Evolutionary conservation across 2,329 filamentous ascomycete species (phyloP).

Genomic region (Beauveria australis): DNA sequence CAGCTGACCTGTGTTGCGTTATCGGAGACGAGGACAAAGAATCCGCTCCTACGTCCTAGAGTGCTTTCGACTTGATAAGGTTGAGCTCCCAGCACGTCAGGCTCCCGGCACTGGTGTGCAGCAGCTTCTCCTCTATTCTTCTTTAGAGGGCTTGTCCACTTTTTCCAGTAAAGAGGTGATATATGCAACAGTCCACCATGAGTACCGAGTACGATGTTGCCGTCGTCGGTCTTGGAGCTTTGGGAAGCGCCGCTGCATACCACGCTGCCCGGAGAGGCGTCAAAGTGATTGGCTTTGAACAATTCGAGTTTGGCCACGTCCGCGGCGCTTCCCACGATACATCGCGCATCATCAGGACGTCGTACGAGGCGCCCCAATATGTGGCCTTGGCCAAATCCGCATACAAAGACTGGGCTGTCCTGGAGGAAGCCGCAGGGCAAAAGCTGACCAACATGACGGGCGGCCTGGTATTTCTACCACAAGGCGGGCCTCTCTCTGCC

Average conservation of each 20-base stretch:
- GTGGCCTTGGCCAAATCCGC: slow-evolving; percentile 17
- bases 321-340: slow-evolving; percentile 20
- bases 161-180: no score
- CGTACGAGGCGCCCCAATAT: slow-evolving; percentile 17
- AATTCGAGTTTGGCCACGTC: slow-evolving; percentile 19
- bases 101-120: neutral
- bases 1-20: slow-evolving; percentile 7
- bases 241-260: slow-evolving; percentile 15
- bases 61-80: neutral
- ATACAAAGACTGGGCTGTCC: slow-evolving; percentile 18
- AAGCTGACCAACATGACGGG: slow-evolving; percentile 18
- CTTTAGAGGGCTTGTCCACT: no score
- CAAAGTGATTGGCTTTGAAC: slow-evolving; percentile 18
- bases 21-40: neutral
- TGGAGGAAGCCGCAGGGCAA: slow-evolving; percentile 15
- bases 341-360: slow-evolving; percentile 18
- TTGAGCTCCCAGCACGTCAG: neutral
- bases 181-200: neutral
- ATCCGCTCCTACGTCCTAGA: neutral
- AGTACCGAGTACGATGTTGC: slow-evolving; percentile 9
- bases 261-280: slow-evolving; percentile 16
- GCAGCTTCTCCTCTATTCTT: neutral
- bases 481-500: slow-evolving; percentile 1
- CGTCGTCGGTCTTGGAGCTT: slow-evolving; percentile 11
- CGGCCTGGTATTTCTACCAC: slow-evolving; percentile 17